These are phyloP conservation scores for Starmerella ratchasimensis DNA, from an alignment of 805 yeast species.

Conservation along the genomic window DNA sequence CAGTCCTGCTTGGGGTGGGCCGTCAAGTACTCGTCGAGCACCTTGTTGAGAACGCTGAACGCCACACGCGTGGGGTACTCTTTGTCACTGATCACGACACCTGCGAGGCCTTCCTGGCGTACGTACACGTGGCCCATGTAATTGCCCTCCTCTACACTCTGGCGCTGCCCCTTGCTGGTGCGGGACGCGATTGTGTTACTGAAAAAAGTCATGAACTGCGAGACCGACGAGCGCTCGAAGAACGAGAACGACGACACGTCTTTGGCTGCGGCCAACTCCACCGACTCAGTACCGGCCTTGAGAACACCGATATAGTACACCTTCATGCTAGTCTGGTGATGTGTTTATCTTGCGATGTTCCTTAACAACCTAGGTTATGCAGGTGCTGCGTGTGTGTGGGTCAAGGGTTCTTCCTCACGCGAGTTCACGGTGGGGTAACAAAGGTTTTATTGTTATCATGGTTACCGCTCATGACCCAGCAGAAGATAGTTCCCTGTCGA, in stretches of 20 bases:
- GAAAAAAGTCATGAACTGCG: constrained; percentile 91
- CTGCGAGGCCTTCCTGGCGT: constrained; percentile 79
- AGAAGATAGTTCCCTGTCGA: too few relatives aligned
- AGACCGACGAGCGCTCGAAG: constrained; percentile 70
- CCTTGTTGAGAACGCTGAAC: constrained; percentile 77
- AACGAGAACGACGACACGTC: constrained; percentile 79
- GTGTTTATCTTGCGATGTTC: too few relatives aligned
- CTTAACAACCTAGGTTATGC: neutral
- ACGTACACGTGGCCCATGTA: constrained; percentile 88
- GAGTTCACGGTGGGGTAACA: too few relatives aligned
- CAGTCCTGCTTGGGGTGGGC: constrained; percentile 58
- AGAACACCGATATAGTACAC: constrained; percentile 80
- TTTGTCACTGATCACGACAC: constrained; percentile 82
- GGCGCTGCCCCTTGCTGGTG: constrained; percentile 82
- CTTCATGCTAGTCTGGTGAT: constrained; percentile 46
- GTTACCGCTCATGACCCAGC: too few relatives aligned
- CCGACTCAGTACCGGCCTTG: constrained; percentile 46
- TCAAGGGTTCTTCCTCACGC: too few relatives aligned
- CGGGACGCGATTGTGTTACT: constrained; percentile 80
- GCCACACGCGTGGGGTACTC: constrained; percentile 97
- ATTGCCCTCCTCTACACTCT: constrained; percentile 80
- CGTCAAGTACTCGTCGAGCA: constrained; percentile 78
- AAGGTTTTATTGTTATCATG: too few relatives aligned
- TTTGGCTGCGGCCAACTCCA: constrained; percentile 66
- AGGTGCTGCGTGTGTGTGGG: neutral